Conservation (phyloP, 345 rosid genomes). For the Acer yangbiense region DNA sequence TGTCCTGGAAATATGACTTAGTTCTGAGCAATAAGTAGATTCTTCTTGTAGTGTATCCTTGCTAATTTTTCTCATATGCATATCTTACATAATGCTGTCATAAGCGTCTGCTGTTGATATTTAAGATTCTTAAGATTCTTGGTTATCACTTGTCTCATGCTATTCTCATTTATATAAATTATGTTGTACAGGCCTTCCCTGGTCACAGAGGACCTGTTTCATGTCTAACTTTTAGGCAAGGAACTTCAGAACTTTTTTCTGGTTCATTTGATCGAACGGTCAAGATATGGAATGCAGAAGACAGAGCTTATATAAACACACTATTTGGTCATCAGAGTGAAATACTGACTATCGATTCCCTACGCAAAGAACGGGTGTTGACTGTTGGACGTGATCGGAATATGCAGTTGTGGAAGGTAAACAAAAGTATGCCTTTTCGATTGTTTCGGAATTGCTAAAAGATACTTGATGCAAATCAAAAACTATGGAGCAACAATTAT, state of each 20-base stretch:
- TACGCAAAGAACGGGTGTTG: slow-evolving; percentile 77
- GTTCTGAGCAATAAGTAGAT: background rate
- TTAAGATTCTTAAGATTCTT: background rate
- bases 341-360: slow-evolving; percentile 66
- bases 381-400: slow-evolving; percentile 88
- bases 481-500: background rate
- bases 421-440: background rate
- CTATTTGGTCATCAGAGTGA: slow-evolving; percentile 89
- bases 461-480: background rate
- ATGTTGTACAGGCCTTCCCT: slow-evolving; percentile 72
- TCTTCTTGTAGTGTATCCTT: background rate
- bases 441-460: background rate
- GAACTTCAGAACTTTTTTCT: slow-evolving; percentile 86
- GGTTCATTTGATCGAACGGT: slow-evolving; percentile 96
- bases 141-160: slow-evolving; percentile 10
- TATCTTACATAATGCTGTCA: slow-evolving; percentile 7
- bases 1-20: background rate
- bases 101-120: background rate
- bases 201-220: slow-evolving; percentile 92
- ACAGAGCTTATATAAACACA: slow-evolving; percentile 76
- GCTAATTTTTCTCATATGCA: background rate
- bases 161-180: slow-evolving; percentile 22
- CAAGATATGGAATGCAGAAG: slow-evolving; percentile 91
- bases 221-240: slow-evolving; percentile 82
- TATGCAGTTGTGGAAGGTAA: slow-evolving; percentile 70